Conservation (phyloP, 352 stramenopile species). For the Phytophthora podocarpi region DNA sequence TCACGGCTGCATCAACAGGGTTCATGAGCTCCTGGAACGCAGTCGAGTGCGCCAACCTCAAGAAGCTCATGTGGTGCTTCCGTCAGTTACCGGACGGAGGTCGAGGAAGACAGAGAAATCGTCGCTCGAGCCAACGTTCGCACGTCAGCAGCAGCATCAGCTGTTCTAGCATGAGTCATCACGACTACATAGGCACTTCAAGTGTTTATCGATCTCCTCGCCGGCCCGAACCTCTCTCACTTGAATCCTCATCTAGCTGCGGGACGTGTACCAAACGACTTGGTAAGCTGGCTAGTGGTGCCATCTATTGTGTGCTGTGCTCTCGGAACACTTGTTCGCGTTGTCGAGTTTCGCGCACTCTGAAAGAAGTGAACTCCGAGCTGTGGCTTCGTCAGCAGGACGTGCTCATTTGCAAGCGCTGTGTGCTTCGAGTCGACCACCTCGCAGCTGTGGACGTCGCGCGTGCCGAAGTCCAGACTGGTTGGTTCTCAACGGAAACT, state of each 20-base stretch:
- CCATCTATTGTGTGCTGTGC: conserved; percentile 25
- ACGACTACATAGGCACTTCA: neutral
- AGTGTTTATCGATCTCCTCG: neutral
- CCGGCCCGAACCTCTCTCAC: neutral
- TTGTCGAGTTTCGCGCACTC: conserved; percentile 29
- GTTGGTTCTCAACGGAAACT: conserved; percentile 12
- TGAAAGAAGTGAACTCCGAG: conserved; percentile 33
- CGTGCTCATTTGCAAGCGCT: conserved; percentile 38
- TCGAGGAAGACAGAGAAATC: neutral
- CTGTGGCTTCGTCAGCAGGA: conserved; percentile 36
- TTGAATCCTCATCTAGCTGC: conserved; percentile 10
- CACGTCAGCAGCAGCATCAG: conserved; percentile 22
- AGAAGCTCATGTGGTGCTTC: conserved; percentile 57
- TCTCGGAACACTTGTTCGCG: conserved; percentile 27
- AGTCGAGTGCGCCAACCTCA: conserved; percentile 46
- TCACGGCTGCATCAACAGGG: conserved; percentile 46
- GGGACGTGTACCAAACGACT: conserved; percentile 34
- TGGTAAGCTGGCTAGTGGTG: conserved; percentile 12
- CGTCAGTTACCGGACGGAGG: conserved; percentile 13
- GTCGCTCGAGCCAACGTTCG: conserved; percentile 19
- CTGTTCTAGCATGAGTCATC: conserved; percentile 20
- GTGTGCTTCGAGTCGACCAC: conserved; percentile 30
- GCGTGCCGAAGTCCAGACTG: conserved; percentile 25
- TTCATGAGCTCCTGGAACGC: conserved; percentile 57
- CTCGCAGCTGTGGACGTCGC: conserved; percentile 31